A percentile compares a stretch with the other conserved stretches of the same genome.
Evolutionary conservation across 192 early-diverging fungal genomes (phyloP).

Genomic region (Umbelopsis sp.): DNA sequence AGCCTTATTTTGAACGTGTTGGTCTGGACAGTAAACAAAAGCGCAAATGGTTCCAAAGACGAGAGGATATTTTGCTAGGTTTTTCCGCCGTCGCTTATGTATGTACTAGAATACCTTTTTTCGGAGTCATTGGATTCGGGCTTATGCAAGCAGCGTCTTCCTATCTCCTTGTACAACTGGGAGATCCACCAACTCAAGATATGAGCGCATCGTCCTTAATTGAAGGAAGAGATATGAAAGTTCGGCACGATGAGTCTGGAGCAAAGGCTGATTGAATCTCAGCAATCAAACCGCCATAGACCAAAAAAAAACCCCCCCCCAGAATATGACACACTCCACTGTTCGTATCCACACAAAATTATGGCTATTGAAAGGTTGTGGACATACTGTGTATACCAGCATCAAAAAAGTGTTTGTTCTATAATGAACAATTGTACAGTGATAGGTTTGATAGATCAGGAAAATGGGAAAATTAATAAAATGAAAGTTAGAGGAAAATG

Average conservation of each 20-base stretch:
- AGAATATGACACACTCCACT: not conserved
- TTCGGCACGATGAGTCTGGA: not conserved
- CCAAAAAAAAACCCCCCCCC: not conserved
- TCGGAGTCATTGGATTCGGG: constrained; percentile 57
- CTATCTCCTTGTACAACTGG: constrained; percentile 32
- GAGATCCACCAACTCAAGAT: constrained; percentile 24
- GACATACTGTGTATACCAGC: not conserved
- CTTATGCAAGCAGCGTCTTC: constrained; percentile 52
- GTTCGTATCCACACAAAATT: not conserved
- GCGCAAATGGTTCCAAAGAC: constrained; percentile 56
- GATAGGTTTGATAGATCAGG: not conserved
- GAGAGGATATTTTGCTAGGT: constrained; percentile 58
- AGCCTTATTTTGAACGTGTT: constrained; percentile 63
- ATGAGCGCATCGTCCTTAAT: not conserved
- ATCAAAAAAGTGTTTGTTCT: not conserved
- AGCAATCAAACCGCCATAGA: not conserved
- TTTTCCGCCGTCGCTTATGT: constrained; percentile 58
- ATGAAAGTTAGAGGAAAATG: not conserved
- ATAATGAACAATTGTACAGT: constrained; percentile 12
- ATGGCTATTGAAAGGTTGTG: not conserved
- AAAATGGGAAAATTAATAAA: not conserved
- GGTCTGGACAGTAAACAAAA: constrained; percentile 46
- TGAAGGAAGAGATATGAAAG: not conserved
- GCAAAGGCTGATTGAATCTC: not conserved
- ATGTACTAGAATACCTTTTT: constrained; percentile 51